Evolutionary conservation across 1,139 yeast genomes (phyloP).

Genomic region (Debaryomyces subglobosus): DNA sequence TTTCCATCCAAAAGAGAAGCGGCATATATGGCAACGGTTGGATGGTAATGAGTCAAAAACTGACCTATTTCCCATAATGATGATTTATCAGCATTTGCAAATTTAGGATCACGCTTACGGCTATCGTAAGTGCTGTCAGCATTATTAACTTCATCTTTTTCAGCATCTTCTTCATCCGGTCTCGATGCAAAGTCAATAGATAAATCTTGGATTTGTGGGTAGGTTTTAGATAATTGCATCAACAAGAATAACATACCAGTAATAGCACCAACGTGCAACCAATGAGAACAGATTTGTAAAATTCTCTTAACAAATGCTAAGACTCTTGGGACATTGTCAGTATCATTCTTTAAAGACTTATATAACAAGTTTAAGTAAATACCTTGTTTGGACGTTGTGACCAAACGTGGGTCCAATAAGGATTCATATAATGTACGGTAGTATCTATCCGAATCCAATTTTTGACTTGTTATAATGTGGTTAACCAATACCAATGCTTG

Average conservation of each 20-base stretch:
- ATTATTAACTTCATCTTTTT: conserved; percentile 17
- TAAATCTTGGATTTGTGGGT: conserved; percentile 46
- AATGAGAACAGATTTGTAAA: conserved; percentile 78
- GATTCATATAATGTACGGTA: conserved; percentile 91
- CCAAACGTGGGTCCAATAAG: conserved; percentile 80
- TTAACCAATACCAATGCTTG: conserved; percentile 87
- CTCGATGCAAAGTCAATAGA: conserved; percentile 46
- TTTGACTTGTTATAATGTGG: conserved; percentile 67
- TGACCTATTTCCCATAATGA: conserved; percentile 86
- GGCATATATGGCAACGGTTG: conserved; percentile 86
- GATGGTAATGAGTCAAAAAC: conserved; percentile 84
- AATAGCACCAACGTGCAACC: conserved; percentile 87
- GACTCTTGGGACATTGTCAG: conserved; percentile 60
- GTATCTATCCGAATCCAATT: conserved; percentile 69
- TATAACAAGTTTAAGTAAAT: conserved; percentile 83
- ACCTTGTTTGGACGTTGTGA: conserved; percentile 84
- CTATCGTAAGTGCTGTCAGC: conserved; percentile 62
- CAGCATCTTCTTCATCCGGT: conserved; percentile 37
- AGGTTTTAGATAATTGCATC: conserved; percentile 56
- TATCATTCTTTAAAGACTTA: conserved; percentile 79
- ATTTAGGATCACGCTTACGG: conserved; percentile 87
- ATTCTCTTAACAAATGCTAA: conserved; percentile 92
- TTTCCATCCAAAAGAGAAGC: conserved; percentile 55
- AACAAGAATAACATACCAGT: conserved; percentile 87
- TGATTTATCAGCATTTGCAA: conserved; percentile 77